Conservation (phyloP, 306 rosid species). For the Ochetophila trinervis region DNA sequence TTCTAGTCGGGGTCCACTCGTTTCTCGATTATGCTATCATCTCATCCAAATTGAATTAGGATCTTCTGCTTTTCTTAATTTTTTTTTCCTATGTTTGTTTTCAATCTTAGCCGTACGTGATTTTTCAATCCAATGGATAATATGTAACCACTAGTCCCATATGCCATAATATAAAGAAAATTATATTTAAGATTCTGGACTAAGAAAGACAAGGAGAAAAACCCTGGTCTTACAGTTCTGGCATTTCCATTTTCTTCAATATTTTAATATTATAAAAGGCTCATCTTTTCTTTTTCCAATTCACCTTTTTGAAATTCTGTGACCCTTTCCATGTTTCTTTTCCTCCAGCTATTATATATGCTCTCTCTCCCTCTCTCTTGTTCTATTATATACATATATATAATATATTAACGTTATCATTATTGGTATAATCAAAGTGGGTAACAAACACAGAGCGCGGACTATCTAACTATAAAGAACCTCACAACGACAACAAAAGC, state of each 20-base stretch:
- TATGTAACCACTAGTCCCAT: no score
- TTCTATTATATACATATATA: slow-evolving; percentile 18
- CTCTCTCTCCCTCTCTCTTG: slow-evolving; percentile 20
- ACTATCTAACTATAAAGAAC: slow-evolving; percentile 12
- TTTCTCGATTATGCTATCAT: slow-evolving; percentile 5
- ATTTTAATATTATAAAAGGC: slow-evolving; percentile 32
- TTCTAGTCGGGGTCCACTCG: slow-evolving; percentile 1
- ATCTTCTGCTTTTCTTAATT: no score
- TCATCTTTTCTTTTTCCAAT: slow-evolving; percentile 35
- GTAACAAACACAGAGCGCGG: background rate
- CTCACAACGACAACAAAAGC: slow-evolving; percentile 10
- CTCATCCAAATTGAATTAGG: no score
- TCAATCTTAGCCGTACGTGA: no score
- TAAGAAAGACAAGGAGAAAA: slow-evolving; percentile 53
- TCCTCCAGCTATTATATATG: slow-evolving; percentile 61
- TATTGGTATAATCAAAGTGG: slow-evolving; percentile 21
- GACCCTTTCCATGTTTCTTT: slow-evolving; percentile 33
- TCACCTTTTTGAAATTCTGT: slow-evolving; percentile 53
- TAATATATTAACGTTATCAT: slow-evolving; percentile 30
- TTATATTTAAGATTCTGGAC: slow-evolving; percentile 28
- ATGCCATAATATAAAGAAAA: no score
- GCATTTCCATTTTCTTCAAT: slow-evolving; percentile 41
- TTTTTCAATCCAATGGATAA: no score
- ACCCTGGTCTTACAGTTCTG: slow-evolving; percentile 36
- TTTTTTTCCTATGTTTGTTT: no score